phyloP scores from a whole-genome alignment of 805 yeast species.

The Wickerhamiella brachini region DNA sequence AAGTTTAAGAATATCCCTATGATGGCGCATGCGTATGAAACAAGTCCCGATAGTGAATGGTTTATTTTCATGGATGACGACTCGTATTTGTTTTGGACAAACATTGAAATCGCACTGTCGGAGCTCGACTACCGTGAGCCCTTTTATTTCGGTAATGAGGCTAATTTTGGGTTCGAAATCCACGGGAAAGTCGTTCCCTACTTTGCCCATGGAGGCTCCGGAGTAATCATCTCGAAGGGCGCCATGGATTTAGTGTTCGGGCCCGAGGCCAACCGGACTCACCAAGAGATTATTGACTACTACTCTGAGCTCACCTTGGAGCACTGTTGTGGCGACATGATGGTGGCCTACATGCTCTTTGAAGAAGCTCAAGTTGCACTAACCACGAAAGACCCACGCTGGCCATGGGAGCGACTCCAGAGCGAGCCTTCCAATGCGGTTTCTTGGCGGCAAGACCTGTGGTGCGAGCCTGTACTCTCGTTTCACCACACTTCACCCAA shows the following conservation, averaged over 20 bases:
- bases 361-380: conserved; percentile 10
- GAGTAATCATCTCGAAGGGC: conserved; percentile 23
- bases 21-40: conserved; percentile 23
- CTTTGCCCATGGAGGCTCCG: conserved; percentile 30
- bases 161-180: neutral
- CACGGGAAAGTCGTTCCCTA: conserved; percentile 7
- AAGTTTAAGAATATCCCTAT: conserved; percentile 27
- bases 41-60: conserved; percentile 23
- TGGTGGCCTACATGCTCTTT: conserved; percentile 19
- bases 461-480: conserved; percentile 22
- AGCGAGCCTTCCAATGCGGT: conserved; percentile 20
- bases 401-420: conserved; percentile 17
- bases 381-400: neutral
- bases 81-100: conserved; percentile 21
- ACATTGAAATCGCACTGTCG: conserved; percentile 16
- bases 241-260: conserved; percentile 21
- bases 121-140: conserved; percentile 18
- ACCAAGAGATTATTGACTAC: conserved; percentile 6
- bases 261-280: conserved; percentile 6
- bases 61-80: conserved; percentile 26
- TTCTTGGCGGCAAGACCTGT: conserved; percentile 11
- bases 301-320: conserved; percentile 14
- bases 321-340: conserved; percentile 26
- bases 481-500: conserved; percentile 23
- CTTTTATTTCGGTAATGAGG: conserved; percentile 23